phyloP scores from a whole-genome alignment of 352 stramenopile species.

The Phytopythium boreale region DNA sequence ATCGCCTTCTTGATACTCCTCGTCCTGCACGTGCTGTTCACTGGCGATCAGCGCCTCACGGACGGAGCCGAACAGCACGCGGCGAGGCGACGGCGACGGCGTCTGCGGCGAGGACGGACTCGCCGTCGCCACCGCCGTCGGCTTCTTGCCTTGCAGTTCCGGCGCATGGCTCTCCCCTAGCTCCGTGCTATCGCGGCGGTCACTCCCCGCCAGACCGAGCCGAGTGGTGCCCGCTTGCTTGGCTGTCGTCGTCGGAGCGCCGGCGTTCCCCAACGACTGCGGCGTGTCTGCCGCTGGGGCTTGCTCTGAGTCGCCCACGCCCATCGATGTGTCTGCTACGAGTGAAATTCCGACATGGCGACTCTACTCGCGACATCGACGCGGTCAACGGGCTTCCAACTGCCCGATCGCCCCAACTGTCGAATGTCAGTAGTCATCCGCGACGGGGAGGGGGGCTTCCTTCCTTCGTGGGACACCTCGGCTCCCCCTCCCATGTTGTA shows the following conservation, averaged over 20 bases:
- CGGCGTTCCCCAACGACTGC: not conserved
- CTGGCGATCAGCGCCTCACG: constrained; percentile 38
- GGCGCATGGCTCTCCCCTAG: not conserved
- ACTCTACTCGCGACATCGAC: too few species aligned
- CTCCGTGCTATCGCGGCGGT: not conserved
- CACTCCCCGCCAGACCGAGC: not conserved
- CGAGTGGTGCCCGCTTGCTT: not conserved
- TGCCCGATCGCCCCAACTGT: constrained; percentile 1
- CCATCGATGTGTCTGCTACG: not conserved
- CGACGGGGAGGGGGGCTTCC: not conserved
- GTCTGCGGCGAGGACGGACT: not conserved
- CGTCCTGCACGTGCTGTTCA: constrained; percentile 22
- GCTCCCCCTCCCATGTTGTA: not conserved
- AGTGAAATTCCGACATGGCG: not conserved
- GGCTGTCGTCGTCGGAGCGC: not conserved
- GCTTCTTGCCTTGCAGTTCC: not conserved
- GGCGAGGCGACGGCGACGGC: constrained; percentile 10
- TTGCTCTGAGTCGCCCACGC: constrained; percentile 1
- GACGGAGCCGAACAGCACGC: constrained; percentile 38
- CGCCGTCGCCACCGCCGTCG: not conserved
- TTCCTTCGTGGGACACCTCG: not conserved
- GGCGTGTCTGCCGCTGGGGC: not conserved
- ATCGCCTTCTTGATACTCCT: constrained; percentile 18
- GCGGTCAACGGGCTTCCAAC: not conserved
- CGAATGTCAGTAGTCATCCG: not conserved